Evolutionary conservation across 345 rosid genomes (phyloP).

Genomic region (Dovyalis caffra): DNA sequence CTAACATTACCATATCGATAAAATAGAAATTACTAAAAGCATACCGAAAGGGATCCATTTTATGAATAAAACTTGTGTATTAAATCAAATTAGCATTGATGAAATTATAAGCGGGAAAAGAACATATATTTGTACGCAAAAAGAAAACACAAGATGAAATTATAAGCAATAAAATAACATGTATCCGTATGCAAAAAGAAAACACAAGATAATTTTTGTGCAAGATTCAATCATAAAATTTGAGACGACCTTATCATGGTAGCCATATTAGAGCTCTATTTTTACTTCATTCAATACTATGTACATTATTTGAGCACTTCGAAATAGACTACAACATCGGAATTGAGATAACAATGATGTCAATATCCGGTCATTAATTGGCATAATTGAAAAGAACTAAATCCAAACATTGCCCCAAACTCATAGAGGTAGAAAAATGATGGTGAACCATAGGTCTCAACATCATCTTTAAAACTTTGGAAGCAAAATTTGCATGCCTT

Average conservation of each 20-base stretch:
- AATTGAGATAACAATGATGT: conserved; percentile 1
- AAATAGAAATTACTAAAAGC: neutral
- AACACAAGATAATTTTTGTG: neutral
- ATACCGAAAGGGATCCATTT: neutral
- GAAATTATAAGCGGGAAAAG: neutral
- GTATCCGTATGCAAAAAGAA: neutral
- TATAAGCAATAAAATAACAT: too few species aligned
- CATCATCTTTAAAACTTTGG: conserved; percentile 43
- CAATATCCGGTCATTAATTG: conserved; percentile 7
- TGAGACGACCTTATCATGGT: conserved; percentile 12
- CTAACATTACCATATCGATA: neutral
- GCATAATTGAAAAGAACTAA: conserved; percentile 18
- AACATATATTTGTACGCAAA: neutral
- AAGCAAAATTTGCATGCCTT: conserved; percentile 40
- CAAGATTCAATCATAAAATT: neutral
- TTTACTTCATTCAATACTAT: conserved; percentile 2
- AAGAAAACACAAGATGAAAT: neutral
- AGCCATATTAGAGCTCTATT: conserved; percentile 3
- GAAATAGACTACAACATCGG: conserved; percentile 19
- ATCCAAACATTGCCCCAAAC: conserved; percentile 31
- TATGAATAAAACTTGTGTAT: neutral
- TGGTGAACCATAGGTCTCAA: conserved; percentile 20
- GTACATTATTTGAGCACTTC: conserved; percentile 12
- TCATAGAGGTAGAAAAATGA: conserved; percentile 20
- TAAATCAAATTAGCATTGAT: neutral